Conservation (phyloP, 2,329 filamentous ascomycete genomes). For the Colletotrichum graminicola region DNA sequence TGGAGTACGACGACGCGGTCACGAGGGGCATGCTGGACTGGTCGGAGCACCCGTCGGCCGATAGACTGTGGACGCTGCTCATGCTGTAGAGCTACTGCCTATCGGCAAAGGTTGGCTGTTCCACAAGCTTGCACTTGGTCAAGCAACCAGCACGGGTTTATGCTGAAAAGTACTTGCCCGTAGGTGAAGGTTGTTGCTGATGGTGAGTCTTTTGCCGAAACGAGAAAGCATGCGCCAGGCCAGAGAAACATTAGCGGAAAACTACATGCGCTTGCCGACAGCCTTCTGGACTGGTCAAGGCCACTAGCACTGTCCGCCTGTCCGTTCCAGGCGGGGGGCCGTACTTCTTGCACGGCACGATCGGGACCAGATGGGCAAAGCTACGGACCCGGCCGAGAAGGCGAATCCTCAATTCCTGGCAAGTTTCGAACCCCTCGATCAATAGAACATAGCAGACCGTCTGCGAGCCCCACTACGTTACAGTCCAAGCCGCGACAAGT, state of each 20-base stretch:
- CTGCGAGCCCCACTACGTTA: conserved; percentile 57
- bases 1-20: conserved; percentile 59
- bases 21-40: conserved; percentile 57
- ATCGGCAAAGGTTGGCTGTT: no score
- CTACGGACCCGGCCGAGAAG: conserved; percentile 28
- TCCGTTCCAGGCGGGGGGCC: conserved; percentile 62
- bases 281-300: not conserved
- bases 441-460: no score
- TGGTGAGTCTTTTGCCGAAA: not conserved
- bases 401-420: not conserved
- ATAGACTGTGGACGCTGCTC: conserved; percentile 58
- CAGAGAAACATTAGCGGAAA: no score
- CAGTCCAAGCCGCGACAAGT: conserved; percentile 52
- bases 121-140: conserved; percentile 46
- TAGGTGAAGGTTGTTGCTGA: no score
- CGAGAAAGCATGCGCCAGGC: no score
- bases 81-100: conserved; percentile 50
- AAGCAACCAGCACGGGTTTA: no score
- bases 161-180: no score
- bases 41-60: conserved; percentile 56
- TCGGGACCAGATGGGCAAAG: conserved; percentile 46
- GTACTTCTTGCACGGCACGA: conserved; percentile 62
- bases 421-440: no score
- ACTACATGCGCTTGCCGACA: not conserved
- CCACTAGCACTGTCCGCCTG: conserved; percentile 49